A percentile compares a stretch with the other conserved stretches of the same genome.
Evolutionary conservation across 139 green algal species (phyloP).

Genomic region (Chlorella sp.): DNA sequence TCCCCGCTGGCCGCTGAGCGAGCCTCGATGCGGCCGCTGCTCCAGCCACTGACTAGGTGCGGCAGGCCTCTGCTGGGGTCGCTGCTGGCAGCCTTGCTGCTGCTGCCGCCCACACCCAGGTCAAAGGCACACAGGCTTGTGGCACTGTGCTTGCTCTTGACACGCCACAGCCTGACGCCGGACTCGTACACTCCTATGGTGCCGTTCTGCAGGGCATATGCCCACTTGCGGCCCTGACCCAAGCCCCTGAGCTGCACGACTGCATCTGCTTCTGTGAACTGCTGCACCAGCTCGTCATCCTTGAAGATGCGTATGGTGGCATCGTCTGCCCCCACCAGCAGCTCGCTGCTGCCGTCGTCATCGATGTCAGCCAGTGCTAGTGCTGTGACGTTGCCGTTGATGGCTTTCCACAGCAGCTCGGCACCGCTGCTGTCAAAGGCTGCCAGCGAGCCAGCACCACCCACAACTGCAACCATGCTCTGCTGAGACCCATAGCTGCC

Average conservation of each 20-base stretch:
- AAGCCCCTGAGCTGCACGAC: constrained; percentile 41
- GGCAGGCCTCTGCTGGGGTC: too few species aligned
- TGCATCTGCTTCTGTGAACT: constrained; percentile 55
- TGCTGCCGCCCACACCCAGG: constrained; percentile 57
- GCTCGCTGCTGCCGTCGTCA: too few species aligned
- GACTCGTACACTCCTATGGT: constrained; percentile 63
- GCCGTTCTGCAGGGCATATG: constrained; percentile 64
- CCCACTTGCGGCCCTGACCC: constrained; percentile 34
- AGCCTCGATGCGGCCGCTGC: constrained; percentile 37
- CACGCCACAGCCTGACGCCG: constrained; percentile 55
- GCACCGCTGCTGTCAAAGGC: constrained; percentile 46
- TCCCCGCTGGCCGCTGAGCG: not conserved
- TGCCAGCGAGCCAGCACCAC: too few species aligned
- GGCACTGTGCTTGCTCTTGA: constrained; percentile 64
- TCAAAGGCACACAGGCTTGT: constrained; percentile 46
- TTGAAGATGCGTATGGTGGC: constrained; percentile 60
- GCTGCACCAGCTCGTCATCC: constrained; percentile 46
- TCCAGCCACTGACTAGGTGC: constrained; percentile 71
- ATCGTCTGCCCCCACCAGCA: constrained; percentile 55
- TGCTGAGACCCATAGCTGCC: too few species aligned
- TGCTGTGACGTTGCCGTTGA: constrained; percentile 53
- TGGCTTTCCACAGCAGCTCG: constrained; percentile 67
- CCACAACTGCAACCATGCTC: too few species aligned
- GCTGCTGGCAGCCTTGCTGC: too few species aligned
- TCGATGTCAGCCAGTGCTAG: constrained; percentile 55